Conservation (phyloP, 352 stramenopile genomes). For the Phytophthora cryptogea region DNA sequence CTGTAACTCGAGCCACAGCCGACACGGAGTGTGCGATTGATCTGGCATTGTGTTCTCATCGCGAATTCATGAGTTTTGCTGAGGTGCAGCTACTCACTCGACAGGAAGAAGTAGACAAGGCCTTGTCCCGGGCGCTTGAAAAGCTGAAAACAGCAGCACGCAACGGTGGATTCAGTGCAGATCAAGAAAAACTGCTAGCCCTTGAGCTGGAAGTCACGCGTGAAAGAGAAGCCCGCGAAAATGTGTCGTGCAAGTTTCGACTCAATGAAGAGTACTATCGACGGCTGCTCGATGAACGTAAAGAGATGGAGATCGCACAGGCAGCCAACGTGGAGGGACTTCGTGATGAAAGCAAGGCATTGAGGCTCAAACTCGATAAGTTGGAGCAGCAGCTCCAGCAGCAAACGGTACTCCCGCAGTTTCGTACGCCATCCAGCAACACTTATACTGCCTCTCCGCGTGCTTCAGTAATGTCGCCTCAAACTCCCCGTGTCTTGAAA, state of each 20-base stretch:
- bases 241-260: slow-evolving; percentile 38
- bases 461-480: slow-evolving; percentile 4
- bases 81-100: slow-evolving; percentile 41
- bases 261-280: slow-evolving; percentile 54
- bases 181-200: slow-evolving; percentile 43
- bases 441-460: slow-evolving; percentile 15
- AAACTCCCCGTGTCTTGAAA: slow-evolving; percentile 27
- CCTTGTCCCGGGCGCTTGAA: slow-evolving; percentile 31
- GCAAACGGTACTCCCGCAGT: slow-evolving; percentile 14
- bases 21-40: slow-evolving; percentile 60
- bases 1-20: slow-evolving; percentile 22
- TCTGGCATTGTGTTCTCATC: slow-evolving; percentile 56
- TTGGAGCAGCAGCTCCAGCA: slow-evolving; percentile 40
- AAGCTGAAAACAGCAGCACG: slow-evolving; percentile 34
- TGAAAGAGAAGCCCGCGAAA: slow-evolving; percentile 35
- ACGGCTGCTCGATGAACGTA: slow-evolving; percentile 54
- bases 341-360: slow-evolving; percentile 41
- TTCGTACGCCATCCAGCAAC: slow-evolving; percentile 15
- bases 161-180: slow-evolving; percentile 36
- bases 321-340: slow-evolving; percentile 35
- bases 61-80: slow-evolving; percentile 57
- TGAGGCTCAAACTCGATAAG: slow-evolving; percentile 45
- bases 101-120: slow-evolving; percentile 28
- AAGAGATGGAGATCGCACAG: slow-evolving; percentile 55
- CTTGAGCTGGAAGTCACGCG: slow-evolving; percentile 48